Evolutionary conservation across 2,329 filamentous ascomycete species (phyloP).

Genomic region (Parasarocladium wereldwijsianum): DNA sequence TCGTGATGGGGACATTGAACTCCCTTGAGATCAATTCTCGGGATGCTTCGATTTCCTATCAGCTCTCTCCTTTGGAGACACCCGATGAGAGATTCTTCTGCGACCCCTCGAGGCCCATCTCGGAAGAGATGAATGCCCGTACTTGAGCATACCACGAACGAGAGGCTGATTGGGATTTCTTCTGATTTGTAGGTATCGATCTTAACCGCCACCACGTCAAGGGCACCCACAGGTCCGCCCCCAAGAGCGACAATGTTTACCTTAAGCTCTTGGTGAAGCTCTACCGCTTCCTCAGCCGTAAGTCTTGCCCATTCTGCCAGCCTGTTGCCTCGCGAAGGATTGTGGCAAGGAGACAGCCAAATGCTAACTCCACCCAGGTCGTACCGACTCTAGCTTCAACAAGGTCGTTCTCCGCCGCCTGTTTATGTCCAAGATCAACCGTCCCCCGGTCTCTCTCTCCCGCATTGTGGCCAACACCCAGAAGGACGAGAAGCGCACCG

Average conservation of each 20-base stretch:
- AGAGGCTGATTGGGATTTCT: conserved; percentile 45
- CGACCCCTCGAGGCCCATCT: too few species aligned
- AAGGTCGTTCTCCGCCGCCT: conserved; percentile 94
- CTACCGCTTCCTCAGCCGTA: conserved; percentile 93
- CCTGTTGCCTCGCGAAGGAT: not conserved
- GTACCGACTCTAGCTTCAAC: conserved; percentile 97
- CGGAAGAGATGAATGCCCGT: too few species aligned
- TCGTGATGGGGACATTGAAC: too few species aligned
- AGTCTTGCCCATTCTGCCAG: conserved; percentile 22
- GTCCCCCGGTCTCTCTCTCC: conserved; percentile 85
- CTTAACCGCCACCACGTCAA: conserved; percentile 55
- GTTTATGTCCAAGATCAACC: conserved; percentile 98
- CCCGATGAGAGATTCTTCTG: conserved; percentile 8
- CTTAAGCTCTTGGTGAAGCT: conserved; percentile 96
- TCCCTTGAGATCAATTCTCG: too few species aligned
- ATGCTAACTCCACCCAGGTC: conserved; percentile 39
- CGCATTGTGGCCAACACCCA: conserved; percentile 63
- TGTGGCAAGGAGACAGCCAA: not conserved
- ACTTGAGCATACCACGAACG: conserved; percentile 48
- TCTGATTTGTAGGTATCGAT: conserved; percentile 50
- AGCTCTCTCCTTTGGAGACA: conserved; percentile 10
- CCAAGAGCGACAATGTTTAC: conserved; percentile 98
- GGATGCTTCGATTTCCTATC: too few species aligned
- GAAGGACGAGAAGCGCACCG: conserved; percentile 64
- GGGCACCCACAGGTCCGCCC: conserved; percentile 73